Conservation (phyloP, 2,329 filamentous ascomycete species). For the Colletotrichum tanaceti region DNA sequence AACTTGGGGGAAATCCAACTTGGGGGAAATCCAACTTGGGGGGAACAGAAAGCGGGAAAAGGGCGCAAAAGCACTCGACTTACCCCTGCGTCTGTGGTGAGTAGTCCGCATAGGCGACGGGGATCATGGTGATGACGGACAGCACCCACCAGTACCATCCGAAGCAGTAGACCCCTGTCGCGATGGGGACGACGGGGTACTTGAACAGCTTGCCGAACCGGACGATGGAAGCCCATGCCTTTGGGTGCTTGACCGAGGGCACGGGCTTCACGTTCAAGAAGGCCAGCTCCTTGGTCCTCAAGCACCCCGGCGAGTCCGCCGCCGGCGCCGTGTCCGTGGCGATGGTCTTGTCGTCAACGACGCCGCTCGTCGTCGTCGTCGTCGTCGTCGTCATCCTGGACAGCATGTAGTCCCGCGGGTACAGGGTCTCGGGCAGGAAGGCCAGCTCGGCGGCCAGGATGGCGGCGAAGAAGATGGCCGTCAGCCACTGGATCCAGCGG, state of each 20-base stretch:
- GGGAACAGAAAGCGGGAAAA: too few species aligned
- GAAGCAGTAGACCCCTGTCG: constrained; percentile 62
- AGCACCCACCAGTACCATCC: constrained; percentile 69
- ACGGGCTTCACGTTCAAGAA: constrained; percentile 59
- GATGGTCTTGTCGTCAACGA: constrained; percentile 35
- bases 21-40: too few species aligned
- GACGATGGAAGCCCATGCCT: constrained; percentile 57
- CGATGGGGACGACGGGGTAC: constrained; percentile 57
- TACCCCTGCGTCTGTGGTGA: constrained; percentile 61
- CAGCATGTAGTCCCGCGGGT: constrained; percentile 64
- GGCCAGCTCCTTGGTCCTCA: constrained; percentile 55
- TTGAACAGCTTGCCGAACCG: constrained; percentile 61
- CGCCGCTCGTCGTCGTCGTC: too few species aligned
- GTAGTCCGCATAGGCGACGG: constrained; percentile 62
- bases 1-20: too few species aligned
- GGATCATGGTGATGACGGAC: constrained; percentile 64
- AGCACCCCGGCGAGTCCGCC: constrained; percentile 43
- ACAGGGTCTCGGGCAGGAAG: constrained; percentile 67
- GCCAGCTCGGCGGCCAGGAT: constrained; percentile 60
- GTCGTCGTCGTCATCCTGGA: too few species aligned
- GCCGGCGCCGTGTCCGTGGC: constrained; percentile 28
- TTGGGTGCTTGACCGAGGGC: constrained; percentile 64
- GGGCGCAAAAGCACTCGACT: too few species aligned
- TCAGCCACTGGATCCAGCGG: constrained; percentile 66
- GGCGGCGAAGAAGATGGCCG: constrained; percentile 62